Percentiles rank a stretch among this genome's conserved stretches.
Conservation (phyloP, 805 yeast genomes). For the Yamadazyma phyllophila region DNA sequence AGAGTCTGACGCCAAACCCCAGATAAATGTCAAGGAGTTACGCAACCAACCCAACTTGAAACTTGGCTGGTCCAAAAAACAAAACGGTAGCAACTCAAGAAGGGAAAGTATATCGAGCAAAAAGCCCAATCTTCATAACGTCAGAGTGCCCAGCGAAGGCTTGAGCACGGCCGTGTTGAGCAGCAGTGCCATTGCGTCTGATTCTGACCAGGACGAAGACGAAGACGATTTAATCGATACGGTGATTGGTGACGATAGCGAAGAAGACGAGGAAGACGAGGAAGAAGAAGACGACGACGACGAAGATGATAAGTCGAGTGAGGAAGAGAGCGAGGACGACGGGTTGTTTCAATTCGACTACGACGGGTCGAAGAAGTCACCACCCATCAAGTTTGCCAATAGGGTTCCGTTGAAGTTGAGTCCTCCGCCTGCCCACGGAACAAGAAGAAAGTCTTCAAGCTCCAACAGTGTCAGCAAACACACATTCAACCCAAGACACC, state of each 20-base stretch:
- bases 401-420: conserved; percentile 38
- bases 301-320: conserved; percentile 35
- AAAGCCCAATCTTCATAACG: conserved; percentile 42
- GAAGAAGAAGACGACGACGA: conserved; percentile 21
- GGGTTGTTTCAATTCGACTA: conserved; percentile 18
- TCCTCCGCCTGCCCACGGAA: conserved; percentile 30
- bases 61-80: conserved; percentile 42
- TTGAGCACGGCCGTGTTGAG: conserved; percentile 14
- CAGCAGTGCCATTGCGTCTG: conserved; percentile 25
- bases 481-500: conserved; percentile 23
- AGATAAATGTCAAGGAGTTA: conserved; percentile 30
- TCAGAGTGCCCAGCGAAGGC: conserved; percentile 43
- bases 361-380: conserved; percentile 21
- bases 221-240: conserved; percentile 34
- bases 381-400: conserved; percentile 42
- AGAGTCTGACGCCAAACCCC: neutral
- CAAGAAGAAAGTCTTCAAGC: conserved; percentile 27
- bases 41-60: conserved; percentile 32
- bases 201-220: conserved; percentile 27
- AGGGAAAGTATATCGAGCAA: conserved; percentile 54
- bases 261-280: conserved; percentile 16
- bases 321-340: conserved; percentile 20
- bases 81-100: conserved; percentile 22
- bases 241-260: conserved; percentile 28
- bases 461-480: conserved; percentile 16